phyloP scores from a whole-genome alignment of 169 alveolate species.

The Toxoplasma gondii region DNA sequence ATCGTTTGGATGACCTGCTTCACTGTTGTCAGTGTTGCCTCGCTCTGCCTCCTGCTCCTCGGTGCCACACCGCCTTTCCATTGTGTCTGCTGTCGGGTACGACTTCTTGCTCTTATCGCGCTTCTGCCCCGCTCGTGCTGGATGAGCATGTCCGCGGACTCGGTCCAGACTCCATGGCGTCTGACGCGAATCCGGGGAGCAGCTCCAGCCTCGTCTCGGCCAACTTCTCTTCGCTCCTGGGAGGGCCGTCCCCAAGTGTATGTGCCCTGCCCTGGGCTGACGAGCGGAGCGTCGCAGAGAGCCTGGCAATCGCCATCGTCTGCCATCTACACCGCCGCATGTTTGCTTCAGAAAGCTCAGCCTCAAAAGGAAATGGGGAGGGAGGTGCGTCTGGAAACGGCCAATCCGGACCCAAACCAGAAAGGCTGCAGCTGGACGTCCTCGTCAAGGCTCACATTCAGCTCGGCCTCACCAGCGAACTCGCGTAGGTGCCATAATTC shows the following conservation, averaged over 20 bases:
- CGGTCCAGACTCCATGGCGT: not conserved
- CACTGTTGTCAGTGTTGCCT: conserved; percentile 17
- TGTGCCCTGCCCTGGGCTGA: not conserved
- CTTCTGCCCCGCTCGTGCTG: not conserved
- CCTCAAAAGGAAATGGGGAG: not conserved
- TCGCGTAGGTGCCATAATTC: not conserved
- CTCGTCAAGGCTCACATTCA: conserved; percentile 33
- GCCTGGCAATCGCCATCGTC: conserved; percentile 27
- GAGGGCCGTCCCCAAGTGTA: not conserved
- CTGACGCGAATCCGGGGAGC: not conserved
- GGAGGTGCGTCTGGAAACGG: not conserved
- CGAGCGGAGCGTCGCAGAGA: conserved; percentile 25
- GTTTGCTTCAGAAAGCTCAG: not conserved
- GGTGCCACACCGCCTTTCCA: not conserved
- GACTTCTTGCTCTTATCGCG: not conserved
- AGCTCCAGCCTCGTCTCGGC: not conserved
- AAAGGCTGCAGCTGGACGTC: conserved; percentile 14
- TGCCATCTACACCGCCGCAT: not conserved
- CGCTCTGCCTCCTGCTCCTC: not conserved
- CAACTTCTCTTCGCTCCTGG: not conserved
- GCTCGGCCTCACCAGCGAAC: conserved; percentile 19
- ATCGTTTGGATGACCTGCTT: not conserved
- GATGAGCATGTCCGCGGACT: not conserved
- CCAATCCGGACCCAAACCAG: not conserved
- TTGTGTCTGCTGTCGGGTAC: not conserved